Conservation (phyloP, 352 stramenopile genomes). For the Globisporangium ultimum region DNA sequence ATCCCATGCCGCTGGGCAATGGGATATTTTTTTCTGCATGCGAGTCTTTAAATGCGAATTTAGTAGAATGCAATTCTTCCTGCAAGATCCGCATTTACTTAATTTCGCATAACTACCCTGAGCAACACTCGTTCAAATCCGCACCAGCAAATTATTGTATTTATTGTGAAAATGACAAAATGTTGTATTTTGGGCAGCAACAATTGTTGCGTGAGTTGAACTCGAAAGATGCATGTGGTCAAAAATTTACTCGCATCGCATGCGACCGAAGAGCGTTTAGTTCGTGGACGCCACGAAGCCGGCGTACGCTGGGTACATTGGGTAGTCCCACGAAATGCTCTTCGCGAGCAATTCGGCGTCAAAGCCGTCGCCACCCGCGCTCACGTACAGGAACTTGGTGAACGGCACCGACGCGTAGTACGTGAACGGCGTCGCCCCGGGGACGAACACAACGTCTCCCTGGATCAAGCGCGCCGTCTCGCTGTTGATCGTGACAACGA, state of each 20-base stretch:
- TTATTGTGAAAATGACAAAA: too few species aligned
- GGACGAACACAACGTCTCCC: slow-evolving; percentile 47
- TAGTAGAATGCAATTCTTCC: too few species aligned
- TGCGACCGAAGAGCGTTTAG: slow-evolving; percentile 24
- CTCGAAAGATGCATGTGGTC: slow-evolving; percentile 2
- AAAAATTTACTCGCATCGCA: slow-evolving; percentile 21
- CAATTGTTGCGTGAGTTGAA: slow-evolving; percentile 9
- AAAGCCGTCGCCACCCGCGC: slow-evolving; percentile 39
- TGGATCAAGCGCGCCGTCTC: slow-evolving; percentile 44
- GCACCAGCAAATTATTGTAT: too few species aligned
- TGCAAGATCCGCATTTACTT: too few species aligned
- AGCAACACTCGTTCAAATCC: too few species aligned
- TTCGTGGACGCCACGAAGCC: slow-evolving; percentile 49
- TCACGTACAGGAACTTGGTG: slow-evolving; percentile 29
- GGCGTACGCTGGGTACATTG: slow-evolving; percentile 30
- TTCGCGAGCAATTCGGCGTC: neutral
- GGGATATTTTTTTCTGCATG: too few species aligned
- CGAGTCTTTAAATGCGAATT: too few species aligned
- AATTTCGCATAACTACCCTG: too few species aligned
- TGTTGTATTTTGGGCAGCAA: too few species aligned
- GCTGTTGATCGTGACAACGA: slow-evolving; percentile 32
- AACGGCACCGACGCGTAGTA: slow-evolving; percentile 41
- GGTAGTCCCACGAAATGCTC: neutral
- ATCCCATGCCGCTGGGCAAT: too few species aligned
- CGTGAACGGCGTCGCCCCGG: slow-evolving; percentile 36